These are phyloP conservation scores for Aspergillus hancockii DNA, from an alignment of 495 filamentous ascomycete species.

Conservation along the genomic window DNA sequence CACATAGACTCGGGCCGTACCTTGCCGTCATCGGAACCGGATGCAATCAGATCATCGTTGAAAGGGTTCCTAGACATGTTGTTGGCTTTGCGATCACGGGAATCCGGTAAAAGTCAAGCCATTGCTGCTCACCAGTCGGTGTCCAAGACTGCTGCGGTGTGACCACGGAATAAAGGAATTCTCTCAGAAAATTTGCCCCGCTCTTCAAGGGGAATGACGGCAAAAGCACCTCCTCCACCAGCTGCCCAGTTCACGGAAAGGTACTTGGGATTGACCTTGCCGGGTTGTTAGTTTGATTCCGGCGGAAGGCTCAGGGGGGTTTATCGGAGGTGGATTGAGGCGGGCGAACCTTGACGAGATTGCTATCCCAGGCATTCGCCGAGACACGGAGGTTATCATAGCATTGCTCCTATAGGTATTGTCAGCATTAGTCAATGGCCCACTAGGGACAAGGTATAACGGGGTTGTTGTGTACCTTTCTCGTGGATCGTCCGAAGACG, in stretches of 20 bases:
- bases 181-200: slow-evolving; percentile 86
- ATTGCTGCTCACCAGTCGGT: slow-evolving; percentile 80
- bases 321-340: neutral
- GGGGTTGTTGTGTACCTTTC: slow-evolving; percentile 66
- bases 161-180: slow-evolving; percentile 91
- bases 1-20: slow-evolving; percentile 33
- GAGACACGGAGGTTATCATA: slow-evolving; percentile 96
- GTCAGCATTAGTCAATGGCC: slow-evolving; percentile 12
- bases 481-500: slow-evolving; percentile 91
- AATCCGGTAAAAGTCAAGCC: neutral
- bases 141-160: slow-evolving; percentile 92
- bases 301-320: slow-evolving; percentile 32
- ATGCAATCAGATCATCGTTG: slow-evolving; percentile 89
- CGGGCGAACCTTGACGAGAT: slow-evolving; percentile 81
- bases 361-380: slow-evolving; percentile 98
- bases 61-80: slow-evolving; percentile 78
- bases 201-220: slow-evolving; percentile 89
- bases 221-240: slow-evolving; percentile 94
- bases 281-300: slow-evolving; percentile 24
- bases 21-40: slow-evolving; percentile 95
- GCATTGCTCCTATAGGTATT: slow-evolving; percentile 68
- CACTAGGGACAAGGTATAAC: neutral
- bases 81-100: slow-evolving; percentile 22
- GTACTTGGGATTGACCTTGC: slow-evolving; percentile 90
- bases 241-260: slow-evolving; percentile 98